Percentiles rank a stretch among this genome's conserved stretches.
Evolutionary conservation across 495 filamentous ascomycete genomes (phyloP).

Genomic region (Podospora bellae-mahoneyi): DNA sequence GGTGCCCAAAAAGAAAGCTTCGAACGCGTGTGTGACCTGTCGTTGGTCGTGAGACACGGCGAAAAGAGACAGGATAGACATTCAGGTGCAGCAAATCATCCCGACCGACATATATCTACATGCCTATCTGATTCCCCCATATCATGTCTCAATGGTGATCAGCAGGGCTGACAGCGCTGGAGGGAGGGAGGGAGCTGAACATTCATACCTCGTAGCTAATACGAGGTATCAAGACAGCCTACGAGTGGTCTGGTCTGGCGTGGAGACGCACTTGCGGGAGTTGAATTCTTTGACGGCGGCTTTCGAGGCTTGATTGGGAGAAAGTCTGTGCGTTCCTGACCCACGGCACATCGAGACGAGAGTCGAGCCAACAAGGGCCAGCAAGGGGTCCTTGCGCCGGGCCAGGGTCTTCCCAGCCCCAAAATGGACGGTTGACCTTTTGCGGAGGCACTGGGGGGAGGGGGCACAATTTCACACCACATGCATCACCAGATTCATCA

Average conservation of each 20-base stretch:
- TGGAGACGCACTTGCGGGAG: slow-evolving; percentile 1
- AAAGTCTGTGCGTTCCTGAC: slow-evolving; percentile 10
- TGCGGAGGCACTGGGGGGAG: neutral
- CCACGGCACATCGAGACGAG: neutral
- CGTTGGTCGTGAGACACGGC: neutral
- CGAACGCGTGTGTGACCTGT: neutral
- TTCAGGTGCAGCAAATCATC: neutral
- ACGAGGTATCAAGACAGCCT: neutral
- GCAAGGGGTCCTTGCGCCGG: slow-evolving; percentile 4
- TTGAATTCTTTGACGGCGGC: slow-evolving; percentile 8
- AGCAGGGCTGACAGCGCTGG: neutral
- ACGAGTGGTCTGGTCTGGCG: neutral
- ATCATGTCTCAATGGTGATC: neutral
- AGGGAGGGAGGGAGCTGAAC: too few species aligned
- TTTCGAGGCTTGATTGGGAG: slow-evolving; percentile 5
- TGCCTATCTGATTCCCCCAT: too few species aligned
- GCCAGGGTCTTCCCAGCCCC: neutral
- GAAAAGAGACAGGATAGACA: neutral
- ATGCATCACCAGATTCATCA: neutral
- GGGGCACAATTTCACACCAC: too few species aligned
- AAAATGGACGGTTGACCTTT: neutral
- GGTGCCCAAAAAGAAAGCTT: neutral
- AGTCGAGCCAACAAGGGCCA: neutral
- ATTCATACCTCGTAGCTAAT: neutral
- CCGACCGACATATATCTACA: too few species aligned